Evolutionary conservation across 306 rosid species (phyloP), one percentile per base, ranked within the genome.

Genomic region (Delonix regia): DNA sequence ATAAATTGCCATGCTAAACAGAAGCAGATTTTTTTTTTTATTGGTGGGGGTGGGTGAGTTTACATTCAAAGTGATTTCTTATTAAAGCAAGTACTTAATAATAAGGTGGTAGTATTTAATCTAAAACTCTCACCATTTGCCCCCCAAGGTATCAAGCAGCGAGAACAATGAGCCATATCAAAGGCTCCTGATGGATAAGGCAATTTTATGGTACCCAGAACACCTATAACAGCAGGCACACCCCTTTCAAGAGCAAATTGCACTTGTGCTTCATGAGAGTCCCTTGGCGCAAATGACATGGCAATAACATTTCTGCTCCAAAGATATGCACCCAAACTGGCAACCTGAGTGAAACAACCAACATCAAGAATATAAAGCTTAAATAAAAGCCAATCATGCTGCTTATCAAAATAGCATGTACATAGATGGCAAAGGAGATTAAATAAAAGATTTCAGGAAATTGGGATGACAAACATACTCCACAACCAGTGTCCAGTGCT

Each of bases 161-260:
- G 98, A 87, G 97, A 91, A 88, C 88, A 85, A 69, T 85, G 88
- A 84, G 97, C 98, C 97, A 93, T 89, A 86, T 91, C 98, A 75
- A 93, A 91, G 84, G 97, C 91, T 83, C 94, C 84, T 59, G 97
- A 80, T 75, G 97, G 94, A 83, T 88, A 91, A 6, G 96, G 96
- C 77, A 89, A 79, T 85, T 86, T 87, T 71, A 91, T 83, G 62
- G 92, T 80, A 45, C 96, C 96, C 27, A 91, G 63, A 81, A 91
- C 96, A 71, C 96, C 93, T 83, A 91, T 83, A 12, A 91, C 88
- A 19, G 94, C 92, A 69, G 94, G 92, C 12, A 91, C 94, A 68
- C 97, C 92, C 83, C 97, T 87, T 77, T 91, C 97, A 71, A 91
- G 92, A 78, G 97, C 97, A 82, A 91, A 89, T 55, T 91, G 97